These are phyloP conservation scores for Neoarthrinium moseri DNA, from an alignment of 2,329 filamentous ascomycete genomes.

Conservation along the genomic window DNA sequence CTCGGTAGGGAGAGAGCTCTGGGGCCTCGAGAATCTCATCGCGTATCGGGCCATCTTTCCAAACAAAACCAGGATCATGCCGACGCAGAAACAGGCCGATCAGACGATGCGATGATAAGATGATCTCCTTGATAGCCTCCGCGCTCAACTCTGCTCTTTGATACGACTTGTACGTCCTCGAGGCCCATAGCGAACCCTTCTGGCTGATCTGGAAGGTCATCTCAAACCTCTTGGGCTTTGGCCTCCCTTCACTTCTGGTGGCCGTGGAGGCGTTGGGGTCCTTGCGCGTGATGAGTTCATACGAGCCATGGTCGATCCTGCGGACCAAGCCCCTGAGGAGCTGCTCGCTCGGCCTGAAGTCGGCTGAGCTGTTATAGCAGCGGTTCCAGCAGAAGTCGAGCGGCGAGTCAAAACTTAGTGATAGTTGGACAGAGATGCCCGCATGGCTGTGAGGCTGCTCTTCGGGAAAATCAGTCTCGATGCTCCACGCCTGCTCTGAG, in stretches of 20 bases:
- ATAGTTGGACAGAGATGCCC: conserved; percentile 40
- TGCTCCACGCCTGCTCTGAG: conserved; percentile 1
- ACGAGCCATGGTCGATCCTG: conserved; percentile 49
- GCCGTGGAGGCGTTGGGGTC: conserved; percentile 46
- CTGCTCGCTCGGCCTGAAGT: conserved; percentile 42
- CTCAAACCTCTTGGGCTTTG: conserved; percentile 47
- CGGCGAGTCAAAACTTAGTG: conserved; percentile 44
- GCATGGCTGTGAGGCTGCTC: conserved; percentile 9
- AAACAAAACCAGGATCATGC: conserved; percentile 49
- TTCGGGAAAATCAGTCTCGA: background rate
- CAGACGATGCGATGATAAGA: conserved; percentile 48
- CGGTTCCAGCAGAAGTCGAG: conserved; percentile 41
- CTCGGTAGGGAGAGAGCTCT: conserved; percentile 38
- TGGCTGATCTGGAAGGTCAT: conserved; percentile 45
- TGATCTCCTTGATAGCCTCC: conserved; percentile 43
- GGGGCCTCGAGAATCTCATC: conserved; percentile 34
- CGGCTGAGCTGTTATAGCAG: conserved; percentile 45
- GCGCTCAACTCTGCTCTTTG: conserved; percentile 45
- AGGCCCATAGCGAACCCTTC: conserved; percentile 39
- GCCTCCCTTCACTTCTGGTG: conserved; percentile 30
- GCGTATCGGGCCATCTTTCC: conserved; percentile 42
- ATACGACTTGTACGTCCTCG: conserved; percentile 48
- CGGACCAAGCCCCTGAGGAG: conserved; percentile 48
- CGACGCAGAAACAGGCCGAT: conserved; percentile 48
- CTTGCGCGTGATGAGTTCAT: conserved; percentile 52